Base-by-base conservation (phyloP, 345 rosid genomes). In the Excoecaria cochinchinensis region DNA sequence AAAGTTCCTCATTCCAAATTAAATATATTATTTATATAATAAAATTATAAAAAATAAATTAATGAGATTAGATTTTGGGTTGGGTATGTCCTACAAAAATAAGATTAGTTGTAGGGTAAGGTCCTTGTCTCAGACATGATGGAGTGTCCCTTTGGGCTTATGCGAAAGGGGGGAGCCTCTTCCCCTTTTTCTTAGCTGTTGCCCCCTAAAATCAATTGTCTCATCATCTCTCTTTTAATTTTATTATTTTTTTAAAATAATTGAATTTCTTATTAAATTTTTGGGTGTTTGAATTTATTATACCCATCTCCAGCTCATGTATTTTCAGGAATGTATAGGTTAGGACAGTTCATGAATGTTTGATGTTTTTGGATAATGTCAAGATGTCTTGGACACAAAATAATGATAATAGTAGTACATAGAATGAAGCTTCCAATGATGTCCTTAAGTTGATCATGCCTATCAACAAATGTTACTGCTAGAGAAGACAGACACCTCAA, bases 121-220 rank as follows among this genome's bases (percentile, higher is more conserved):
- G 48, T 44, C 9, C 48, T 44, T 44, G 48, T 44, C 48, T 6
- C 48, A 25, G 70, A 77, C 76, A 40, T 21, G 70, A 77, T 58
- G 69, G 44, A 67, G 55, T 76, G 84, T 70, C 24, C 47, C 56
- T 69, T 69, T 8, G 68, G 64, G 72, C 50, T 77, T 69, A 38
- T 73, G n/a, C 13, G 69, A 72, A 60, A 36, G 59, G 36, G 17
- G n/a, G 8, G 48, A 55, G 36, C 55, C 51, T 67, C 61, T 62
- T 48, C n/a, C 12, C 12, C 50, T n/a, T 36, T 40, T 60, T 42
- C 74, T 62, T 58, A 67, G 56, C 70, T 70, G 79, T 70, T 66
- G 67, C 40, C 8, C 74, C 6, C 31, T 44, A 0, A 46, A 57
- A 16, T 4, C 17, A 10, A 2, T n/a, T 44, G 48, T 38, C 56